These are phyloP conservation scores for Glycyrrhiza uralensis DNA, from an alignment of 306 rosid genomes.

Conservation along the genomic window DNA sequence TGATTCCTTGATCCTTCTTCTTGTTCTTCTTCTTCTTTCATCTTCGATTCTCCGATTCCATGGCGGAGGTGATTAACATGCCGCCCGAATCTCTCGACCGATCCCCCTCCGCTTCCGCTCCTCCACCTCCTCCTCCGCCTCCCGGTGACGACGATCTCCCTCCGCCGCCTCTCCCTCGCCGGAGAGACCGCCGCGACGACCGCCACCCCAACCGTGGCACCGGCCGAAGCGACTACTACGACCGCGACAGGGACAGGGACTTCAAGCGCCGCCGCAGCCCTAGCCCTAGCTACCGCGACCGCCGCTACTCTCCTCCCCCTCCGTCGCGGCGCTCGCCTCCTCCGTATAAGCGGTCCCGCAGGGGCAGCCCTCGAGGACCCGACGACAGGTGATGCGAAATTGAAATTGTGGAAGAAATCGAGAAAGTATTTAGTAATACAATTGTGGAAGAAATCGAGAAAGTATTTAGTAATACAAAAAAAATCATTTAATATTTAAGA, in stretches of 20 bases:
- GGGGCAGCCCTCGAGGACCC: conserved; percentile 84
- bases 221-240: conserved; percentile 50
- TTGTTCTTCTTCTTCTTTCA: neutral
- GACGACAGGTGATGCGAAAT: conserved; percentile 51
- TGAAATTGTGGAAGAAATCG: too few species aligned
- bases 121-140: conserved; percentile 28
- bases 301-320: conserved; percentile 66
- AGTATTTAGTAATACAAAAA: too few species aligned
- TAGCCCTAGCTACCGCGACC: conserved; percentile 65
- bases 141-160: conserved; percentile 40
- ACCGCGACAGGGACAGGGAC: conserved; percentile 78
- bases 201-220: conserved; percentile 75
- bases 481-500: neutral
- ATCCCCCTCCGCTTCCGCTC: conserved; percentile 40
- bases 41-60: conserved; percentile 17
- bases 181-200: conserved; percentile 69
- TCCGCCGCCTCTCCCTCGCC: conserved; percentile 35
- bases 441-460: too few species aligned
- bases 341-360: conserved; percentile 71
- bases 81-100: conserved; percentile 65
- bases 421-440: too few species aligned
- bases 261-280: conserved; percentile 81
- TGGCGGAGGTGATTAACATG: conserved; percentile 85
- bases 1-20: neutral
- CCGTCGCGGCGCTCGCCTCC: conserved; percentile 70